Base-by-base conservation (phyloP, 2,329 filamentous ascomycete genomes). In the Diplodia seriata region DNA sequence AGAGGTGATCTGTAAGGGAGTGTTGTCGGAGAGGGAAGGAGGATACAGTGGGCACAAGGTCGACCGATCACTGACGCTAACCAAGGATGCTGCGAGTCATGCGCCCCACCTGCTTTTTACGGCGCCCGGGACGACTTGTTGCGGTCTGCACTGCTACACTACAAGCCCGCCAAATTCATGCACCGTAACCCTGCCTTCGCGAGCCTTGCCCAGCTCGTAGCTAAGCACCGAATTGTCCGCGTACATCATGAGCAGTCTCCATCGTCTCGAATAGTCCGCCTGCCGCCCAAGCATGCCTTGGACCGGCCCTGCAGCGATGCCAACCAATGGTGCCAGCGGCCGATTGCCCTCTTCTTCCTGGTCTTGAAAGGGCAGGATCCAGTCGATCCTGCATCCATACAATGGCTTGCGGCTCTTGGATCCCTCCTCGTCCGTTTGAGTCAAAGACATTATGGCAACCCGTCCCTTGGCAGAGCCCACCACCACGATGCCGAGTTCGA, bases 231-330 rank as follows among this genome's bases (percentile, higher is more conserved):
- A 85, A 72, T 91, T 88, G 76, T 93, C 88, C 68, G 85, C 84
- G 75, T 90, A 94, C 75, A 91, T 88, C 77, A 94, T 78, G 75
- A 94, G 85, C 68, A 94, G 71, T 68, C 90, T 81, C 84, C 89
- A 93, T 68, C 86, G 82, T 70, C 82, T 72, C 6, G 65, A 73
- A 68, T 71, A 54, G 72, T 73, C 15, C 55, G 66, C 38, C 69
- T 47, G 49, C 18, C 47, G 66, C 2, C 75, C 73, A 64, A 78
- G 71, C 68, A 75, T 77, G 0, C 81, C 84, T 63, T 88, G 89
- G 7, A 91, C 78, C 0, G 89, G 90, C 2, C 86, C 86, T 2
- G 90, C 84, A 0, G 91, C 90, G 67, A 94, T 82, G 0, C 91
- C 91, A 56, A 90, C 81, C 62, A 94, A 78, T 11, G 86, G 83